Evolutionary conservation across 495 filamentous ascomycete genomes (phyloP).

Genomic region (Podospora tetraspora): DNA sequence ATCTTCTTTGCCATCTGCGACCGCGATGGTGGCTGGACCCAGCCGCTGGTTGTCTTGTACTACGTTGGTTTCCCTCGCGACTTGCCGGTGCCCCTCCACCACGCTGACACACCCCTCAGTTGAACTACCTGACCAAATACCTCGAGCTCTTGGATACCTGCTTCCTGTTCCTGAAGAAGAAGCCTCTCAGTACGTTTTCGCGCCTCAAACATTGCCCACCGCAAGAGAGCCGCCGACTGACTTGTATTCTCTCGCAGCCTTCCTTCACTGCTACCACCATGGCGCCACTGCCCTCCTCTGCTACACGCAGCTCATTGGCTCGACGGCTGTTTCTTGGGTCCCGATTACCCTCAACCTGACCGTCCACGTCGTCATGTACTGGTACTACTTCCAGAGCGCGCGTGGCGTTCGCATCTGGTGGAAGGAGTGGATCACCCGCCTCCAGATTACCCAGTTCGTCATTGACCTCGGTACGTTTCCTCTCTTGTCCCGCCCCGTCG

Average conservation of each 20-base stretch:
- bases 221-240: not conserved
- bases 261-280: slow-evolving; percentile 82
- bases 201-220: not conserved
- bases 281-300: slow-evolving; percentile 79
- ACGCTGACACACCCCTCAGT: slow-evolving; percentile 39
- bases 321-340: slow-evolving; percentile 75
- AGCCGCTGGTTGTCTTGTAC: slow-evolving; percentile 69
- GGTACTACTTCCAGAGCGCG: slow-evolving; percentile 79
- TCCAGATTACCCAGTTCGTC: slow-evolving; percentile 79
- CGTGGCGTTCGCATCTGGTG: slow-evolving; percentile 80
- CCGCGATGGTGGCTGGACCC: slow-evolving; percentile 69
- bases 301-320: slow-evolving; percentile 76
- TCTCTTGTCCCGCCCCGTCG: not conserved
- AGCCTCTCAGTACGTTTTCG: slow-evolving; percentile 61
- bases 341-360: slow-evolving; percentile 71
- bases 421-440: slow-evolving; percentile 85
- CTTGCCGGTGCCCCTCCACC: not conserved
- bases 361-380: slow-evolving; percentile 74
- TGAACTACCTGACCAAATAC: slow-evolving; percentile 83
- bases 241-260: slow-evolving; percentile 49
- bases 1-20: slow-evolving; percentile 70
- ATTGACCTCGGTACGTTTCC: slow-evolving; percentile 63
- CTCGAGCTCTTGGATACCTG: slow-evolving; percentile 75
- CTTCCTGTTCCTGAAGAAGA: slow-evolving; percentile 84
- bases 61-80: slow-evolving; percentile 52